A percentile compares a stretch with the other conserved stretches of the same genome.
Conservation (phyloP, 345 rosid species). For the Syzygium grande region DNA sequence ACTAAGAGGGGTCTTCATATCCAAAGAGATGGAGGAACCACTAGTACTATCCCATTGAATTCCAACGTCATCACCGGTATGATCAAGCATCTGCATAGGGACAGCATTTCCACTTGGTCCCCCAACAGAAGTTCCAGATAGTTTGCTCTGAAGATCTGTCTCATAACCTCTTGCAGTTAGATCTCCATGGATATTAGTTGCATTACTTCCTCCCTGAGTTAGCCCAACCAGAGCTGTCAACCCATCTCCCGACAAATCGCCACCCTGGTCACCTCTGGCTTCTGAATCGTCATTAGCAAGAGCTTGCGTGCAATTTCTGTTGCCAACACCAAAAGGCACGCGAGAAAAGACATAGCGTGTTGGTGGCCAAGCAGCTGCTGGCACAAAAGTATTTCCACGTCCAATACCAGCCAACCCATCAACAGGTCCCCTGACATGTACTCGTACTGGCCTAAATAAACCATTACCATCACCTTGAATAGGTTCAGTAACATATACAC, state of each 20-base stretch:
- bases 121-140: slow-evolving; percentile 32
- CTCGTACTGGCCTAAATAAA: slow-evolving; percentile 73
- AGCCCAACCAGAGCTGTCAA: slow-evolving; percentile 84
- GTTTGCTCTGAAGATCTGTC: slow-evolving; percentile 32
- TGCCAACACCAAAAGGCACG: slow-evolving; percentile 67
- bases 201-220: slow-evolving; percentile 61
- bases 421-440: slow-evolving; percentile 78
- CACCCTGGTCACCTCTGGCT: slow-evolving; percentile 63
- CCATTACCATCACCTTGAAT: slow-evolving; percentile 72
- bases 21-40: slow-evolving; percentile 72
- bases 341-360: slow-evolving; percentile 93
- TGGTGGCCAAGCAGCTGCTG: slow-evolving; percentile 79
- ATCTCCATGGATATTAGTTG: slow-evolving; percentile 39
- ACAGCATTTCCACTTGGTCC: slow-evolving; percentile 38
- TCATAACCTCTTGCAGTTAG: slow-evolving; percentile 47
- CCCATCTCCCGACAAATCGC: slow-evolving; percentile 77
- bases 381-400: slow-evolving; percentile 73
- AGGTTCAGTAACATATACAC: slow-evolving; percentile 58
- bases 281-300: slow-evolving; percentile 77
- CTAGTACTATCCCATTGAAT: slow-evolving; percentile 70
- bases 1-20: slow-evolving; percentile 83
- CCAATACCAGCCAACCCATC: slow-evolving; percentile 99
- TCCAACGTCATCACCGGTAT: slow-evolving; percentile 51
- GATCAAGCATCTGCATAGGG: slow-evolving; percentile 59
- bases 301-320: slow-evolving; percentile 75